Evolutionary conservation across 345 rosid genomes (phyloP).

Genomic region (Citrus hindsii): DNA sequence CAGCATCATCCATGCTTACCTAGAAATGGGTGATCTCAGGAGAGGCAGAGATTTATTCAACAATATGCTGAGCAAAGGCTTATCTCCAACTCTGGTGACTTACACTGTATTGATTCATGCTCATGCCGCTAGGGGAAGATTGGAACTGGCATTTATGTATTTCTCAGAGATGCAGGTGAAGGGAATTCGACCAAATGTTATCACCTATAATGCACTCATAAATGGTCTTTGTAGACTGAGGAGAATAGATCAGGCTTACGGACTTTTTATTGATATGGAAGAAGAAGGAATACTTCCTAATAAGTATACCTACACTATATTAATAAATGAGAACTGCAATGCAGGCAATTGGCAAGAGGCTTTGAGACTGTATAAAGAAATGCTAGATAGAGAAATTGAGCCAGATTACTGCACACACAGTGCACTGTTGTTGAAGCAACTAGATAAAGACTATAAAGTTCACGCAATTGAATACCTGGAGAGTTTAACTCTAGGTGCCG

Average conservation of each 20-base stretch:
- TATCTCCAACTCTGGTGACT: constrained; percentile 55
- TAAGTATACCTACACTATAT: constrained; percentile 70
- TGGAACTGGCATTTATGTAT: constrained; percentile 46
- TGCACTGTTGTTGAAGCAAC: constrained; percentile 58
- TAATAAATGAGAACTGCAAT: constrained; percentile 51
- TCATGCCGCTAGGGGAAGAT: constrained; percentile 49
- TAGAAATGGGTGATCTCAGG: constrained; percentile 43
- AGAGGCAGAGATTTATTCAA: constrained; percentile 47
- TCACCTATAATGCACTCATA: constrained; percentile 68
- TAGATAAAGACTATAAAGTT: constrained; percentile 41
- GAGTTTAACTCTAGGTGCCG: constrained; percentile 30
- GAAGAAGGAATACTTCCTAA: constrained; percentile 53
- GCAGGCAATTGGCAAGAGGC: constrained; percentile 56
- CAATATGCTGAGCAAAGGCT: constrained; percentile 50
- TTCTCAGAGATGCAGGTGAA: constrained; percentile 55
- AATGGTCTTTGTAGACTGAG: constrained; percentile 59
- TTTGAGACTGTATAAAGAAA: constrained; percentile 59
- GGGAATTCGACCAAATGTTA: constrained; percentile 55
- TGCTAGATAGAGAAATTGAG: constrained; percentile 55
- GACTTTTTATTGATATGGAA: constrained; percentile 52
- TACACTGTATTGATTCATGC: constrained; percentile 74
- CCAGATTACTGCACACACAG: constrained; percentile 57
- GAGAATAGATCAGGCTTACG: constrained; percentile 46
- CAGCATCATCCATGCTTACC: constrained; percentile 48
- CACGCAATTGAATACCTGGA: constrained; percentile 45